phyloP scores from a whole-genome alignment of 1,139 yeast genomes.

The Blastobotrys apis region DNA sequence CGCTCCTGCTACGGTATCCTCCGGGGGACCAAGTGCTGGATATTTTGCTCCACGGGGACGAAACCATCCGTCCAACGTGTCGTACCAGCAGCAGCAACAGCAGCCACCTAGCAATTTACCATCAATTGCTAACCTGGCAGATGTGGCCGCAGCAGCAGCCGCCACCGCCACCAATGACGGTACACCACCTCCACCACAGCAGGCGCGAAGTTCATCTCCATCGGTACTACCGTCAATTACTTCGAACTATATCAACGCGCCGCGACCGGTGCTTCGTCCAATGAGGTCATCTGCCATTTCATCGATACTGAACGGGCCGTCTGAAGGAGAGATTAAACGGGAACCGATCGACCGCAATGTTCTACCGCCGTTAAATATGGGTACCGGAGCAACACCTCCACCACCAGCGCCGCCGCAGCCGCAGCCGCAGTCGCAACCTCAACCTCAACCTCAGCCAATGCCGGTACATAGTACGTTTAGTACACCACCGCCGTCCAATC shows the following conservation, averaged over 20 bases:
- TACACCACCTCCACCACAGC: constrained; percentile 16
- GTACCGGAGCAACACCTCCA: constrained; percentile 6
- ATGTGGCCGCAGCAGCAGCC: constrained; percentile 12
- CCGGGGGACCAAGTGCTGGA: constrained; percentile 26
- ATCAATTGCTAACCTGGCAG: constrained; percentile 14
- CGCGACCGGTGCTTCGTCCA: constrained; percentile 24
- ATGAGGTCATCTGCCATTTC: constrained; percentile 21
- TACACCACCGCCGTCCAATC: constrained; percentile 10
- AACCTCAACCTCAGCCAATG: constrained; percentile 10
- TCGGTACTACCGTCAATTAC: constrained; percentile 6
- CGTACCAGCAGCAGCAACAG: neutral
- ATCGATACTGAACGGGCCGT: constrained; percentile 21
- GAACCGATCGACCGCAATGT: constrained; percentile 14
- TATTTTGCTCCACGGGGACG: constrained; percentile 26
- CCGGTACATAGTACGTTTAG: constrained; percentile 7
- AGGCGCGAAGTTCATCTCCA: no score
- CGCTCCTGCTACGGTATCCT: neutral
- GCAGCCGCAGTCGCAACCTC: constrained; percentile 10
- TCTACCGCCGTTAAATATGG: constrained; percentile 15
- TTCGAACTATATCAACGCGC: constrained; percentile 15
- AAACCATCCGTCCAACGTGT: constrained; percentile 1
- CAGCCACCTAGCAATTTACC: constrained; percentile 8
- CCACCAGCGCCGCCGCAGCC: constrained; percentile 11
- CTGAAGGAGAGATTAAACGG: constrained; percentile 14
- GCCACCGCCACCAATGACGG: constrained; percentile 11